Base-by-base conservation (phyloP, 2,329 filamentous ascomycete species). In the Xylariomycetidae sp. region DNA sequence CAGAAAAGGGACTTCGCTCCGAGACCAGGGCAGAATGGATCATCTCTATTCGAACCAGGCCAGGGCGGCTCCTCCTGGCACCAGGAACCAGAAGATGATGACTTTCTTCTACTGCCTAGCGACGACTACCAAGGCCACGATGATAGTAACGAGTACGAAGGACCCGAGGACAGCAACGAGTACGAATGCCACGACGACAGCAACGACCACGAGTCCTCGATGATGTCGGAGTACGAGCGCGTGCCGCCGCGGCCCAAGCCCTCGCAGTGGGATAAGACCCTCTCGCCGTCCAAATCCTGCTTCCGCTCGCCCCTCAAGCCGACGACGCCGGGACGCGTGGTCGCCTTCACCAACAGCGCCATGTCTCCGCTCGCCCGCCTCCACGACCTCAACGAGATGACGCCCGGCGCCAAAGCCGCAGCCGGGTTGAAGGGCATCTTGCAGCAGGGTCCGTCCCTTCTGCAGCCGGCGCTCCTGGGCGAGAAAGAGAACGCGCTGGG, bases 291-390 rank as follows among this genome's bases (percentile, higher is more conserved):
- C 7, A 79, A 78, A 48, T 78, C 74, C 1, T 72, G 65, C 43
- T 54, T 79, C 16, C 67, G 74, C 13, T 75, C 74, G 4, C 71
- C 73, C 0, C 49, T 74, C 13, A 79, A 78, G 46, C 67, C 70
- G 4, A 74, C 67, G 40, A 76, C 71, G 2, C 72, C 71, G 1
- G 74, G 74, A 4, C 67, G 71, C 1, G 69, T 77, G 1, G 74
- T 79, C 10, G 72, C 74, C 37, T 78, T 77, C 42, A 69, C 68
- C 1, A 69, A 65, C 52, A 70, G 61, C 49, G 65, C 66, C 1
- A 52, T 69, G 6, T 69, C 67, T 4, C 67, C 69, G 1, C 45
- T 61, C 2, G 60, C 64, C 8, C 64, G 70, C 40, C 61, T 59
- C 3, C 51, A 60, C n/a, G n/a, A n/a, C n/a, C n/a, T n/a, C n/a